Conservation (phyloP, 257 asterid genomes). For the Scutellaria galericulata region DNA sequence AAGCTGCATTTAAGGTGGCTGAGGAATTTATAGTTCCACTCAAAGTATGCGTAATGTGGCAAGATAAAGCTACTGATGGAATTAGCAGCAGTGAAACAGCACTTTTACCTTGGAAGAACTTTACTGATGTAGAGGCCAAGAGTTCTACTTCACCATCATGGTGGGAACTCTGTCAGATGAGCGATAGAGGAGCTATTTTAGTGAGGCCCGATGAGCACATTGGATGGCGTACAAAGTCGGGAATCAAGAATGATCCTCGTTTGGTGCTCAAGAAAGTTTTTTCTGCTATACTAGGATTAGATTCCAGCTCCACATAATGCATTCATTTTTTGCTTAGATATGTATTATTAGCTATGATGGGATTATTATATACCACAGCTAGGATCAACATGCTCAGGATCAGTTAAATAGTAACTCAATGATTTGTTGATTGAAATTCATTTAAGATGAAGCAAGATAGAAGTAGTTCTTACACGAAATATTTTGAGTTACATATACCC, state of each 20-base stretch:
- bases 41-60: slow-evolving; percentile 79
- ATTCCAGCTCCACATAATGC: slow-evolving; percentile 30
- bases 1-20: slow-evolving; percentile 70
- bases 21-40: slow-evolving; percentile 52
- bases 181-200: slow-evolving; percentile 75
- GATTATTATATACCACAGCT: neutral
- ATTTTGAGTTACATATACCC: neutral
- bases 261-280: slow-evolving; percentile 60
- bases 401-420: neutral
- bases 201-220: slow-evolving; percentile 96
- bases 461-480: neutral
- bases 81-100: slow-evolving; percentile 46
- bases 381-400: neutral
- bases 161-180: slow-evolving; percentile 89
- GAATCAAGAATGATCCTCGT: slow-evolving; percentile 41
- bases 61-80: slow-evolving; percentile 41
- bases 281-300: slow-evolving; percentile 49
- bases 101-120: slow-evolving; percentile 63
- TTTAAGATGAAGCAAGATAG: neutral
- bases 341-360: neutral
- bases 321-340: neutral
- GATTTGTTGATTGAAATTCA: slow-evolving; percentile 4
- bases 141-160: slow-evolving; percentile 54
- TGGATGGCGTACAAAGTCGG: slow-evolving; percentile 70
- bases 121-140: slow-evolving; percentile 60